phyloP scores from a whole-genome alignment of 768 basidiomycete species.

The Pleurotus sapidus region DNA sequence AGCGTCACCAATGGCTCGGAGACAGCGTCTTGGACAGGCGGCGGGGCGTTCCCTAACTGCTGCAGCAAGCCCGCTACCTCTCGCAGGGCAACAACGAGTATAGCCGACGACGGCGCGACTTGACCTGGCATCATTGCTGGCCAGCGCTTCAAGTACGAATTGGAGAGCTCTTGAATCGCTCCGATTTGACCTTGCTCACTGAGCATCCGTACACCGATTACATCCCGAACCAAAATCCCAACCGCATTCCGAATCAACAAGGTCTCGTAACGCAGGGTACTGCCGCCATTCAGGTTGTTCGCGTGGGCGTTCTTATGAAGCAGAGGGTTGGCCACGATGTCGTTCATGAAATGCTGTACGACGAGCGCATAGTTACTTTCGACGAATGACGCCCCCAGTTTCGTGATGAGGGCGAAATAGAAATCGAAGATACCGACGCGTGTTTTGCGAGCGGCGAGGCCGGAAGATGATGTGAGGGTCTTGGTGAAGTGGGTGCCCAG shows the following conservation, averaged over 20 bases:
- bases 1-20: conserved; percentile 83
- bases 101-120: conserved; percentile 58
- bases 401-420: conserved; percentile 73
- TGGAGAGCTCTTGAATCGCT: conserved; percentile 85
- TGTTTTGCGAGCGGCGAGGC: conserved; percentile 43
- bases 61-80: conserved; percentile 86
- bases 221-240: conserved; percentile 75
- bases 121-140: conserved; percentile 91
- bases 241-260: conserved; percentile 72
- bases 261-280: conserved; percentile 65
- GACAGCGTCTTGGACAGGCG: conserved; percentile 87
- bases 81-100: conserved; percentile 71
- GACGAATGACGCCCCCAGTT: conserved; percentile 74
- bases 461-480: conserved; percentile 39
- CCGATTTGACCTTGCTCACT: conserved; percentile 92
- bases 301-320: neutral
- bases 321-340: conserved; percentile 60
- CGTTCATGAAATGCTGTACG: conserved; percentile 72
- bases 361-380: conserved; percentile 83
- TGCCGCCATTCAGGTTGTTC: conserved; percentile 29
- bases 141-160: conserved; percentile 84
- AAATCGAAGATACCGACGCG: conserved; percentile 88
- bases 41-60: conserved; percentile 89
- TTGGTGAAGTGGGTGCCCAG: conserved; percentile 84
- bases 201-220: conserved; percentile 85